Percentiles rank a stretch among this genome's conserved stretches.
Evolutionary conservation across 2,329 filamentous ascomycete genomes (phyloP).

Genomic region (Pyrenochaeta sp.): DNA sequence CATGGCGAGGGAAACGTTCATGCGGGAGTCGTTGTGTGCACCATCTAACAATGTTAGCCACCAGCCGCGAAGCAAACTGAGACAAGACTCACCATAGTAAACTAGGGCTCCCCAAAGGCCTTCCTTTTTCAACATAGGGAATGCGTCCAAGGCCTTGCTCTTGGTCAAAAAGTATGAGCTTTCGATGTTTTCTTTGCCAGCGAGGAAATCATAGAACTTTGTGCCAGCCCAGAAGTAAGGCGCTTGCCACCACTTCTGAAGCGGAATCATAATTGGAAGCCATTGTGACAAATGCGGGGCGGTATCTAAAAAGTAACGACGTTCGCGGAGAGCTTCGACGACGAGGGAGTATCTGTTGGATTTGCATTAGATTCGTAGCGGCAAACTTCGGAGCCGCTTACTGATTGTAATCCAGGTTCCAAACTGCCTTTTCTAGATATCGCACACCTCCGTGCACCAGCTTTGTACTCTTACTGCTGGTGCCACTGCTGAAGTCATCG

Average conservation of each 20-base stretch:
- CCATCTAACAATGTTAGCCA: slow-evolving; percentile 66
- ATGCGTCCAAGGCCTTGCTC: slow-evolving; percentile 85
- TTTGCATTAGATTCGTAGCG: neutral
- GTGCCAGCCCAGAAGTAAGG: slow-evolving; percentile 81
- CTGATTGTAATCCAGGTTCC: slow-evolving; percentile 85
- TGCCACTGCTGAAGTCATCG: slow-evolving; percentile 83
- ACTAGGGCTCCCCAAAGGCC: slow-evolving; percentile 82
- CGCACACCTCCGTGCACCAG: slow-evolving; percentile 85
- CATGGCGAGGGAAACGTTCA: slow-evolving; percentile 90
- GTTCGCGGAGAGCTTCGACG: slow-evolving; percentile 81
- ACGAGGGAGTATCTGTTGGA: slow-evolving; percentile 70
- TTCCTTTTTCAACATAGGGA: slow-evolving; percentile 86
- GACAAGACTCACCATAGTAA: slow-evolving; percentile 71
- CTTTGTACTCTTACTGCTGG: slow-evolving; percentile 88
- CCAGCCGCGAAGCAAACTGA: neutral
- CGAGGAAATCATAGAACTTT: slow-evolving; percentile 85
- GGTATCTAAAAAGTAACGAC: slow-evolving; percentile 83
- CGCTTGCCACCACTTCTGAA: slow-evolving; percentile 84
- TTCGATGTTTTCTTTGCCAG: slow-evolving; percentile 86
- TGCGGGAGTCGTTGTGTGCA: slow-evolving; percentile 89
- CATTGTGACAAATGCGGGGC: slow-evolving; percentile 83
- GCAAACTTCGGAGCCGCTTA: slow-evolving; percentile 44
- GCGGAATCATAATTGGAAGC: slow-evolving; percentile 83
- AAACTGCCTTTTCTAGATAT: slow-evolving; percentile 86
- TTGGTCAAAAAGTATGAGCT: slow-evolving; percentile 87